Conservation (phyloP, 371 early-diverging fungal species). For the Phascolomyces articulosus region DNA sequence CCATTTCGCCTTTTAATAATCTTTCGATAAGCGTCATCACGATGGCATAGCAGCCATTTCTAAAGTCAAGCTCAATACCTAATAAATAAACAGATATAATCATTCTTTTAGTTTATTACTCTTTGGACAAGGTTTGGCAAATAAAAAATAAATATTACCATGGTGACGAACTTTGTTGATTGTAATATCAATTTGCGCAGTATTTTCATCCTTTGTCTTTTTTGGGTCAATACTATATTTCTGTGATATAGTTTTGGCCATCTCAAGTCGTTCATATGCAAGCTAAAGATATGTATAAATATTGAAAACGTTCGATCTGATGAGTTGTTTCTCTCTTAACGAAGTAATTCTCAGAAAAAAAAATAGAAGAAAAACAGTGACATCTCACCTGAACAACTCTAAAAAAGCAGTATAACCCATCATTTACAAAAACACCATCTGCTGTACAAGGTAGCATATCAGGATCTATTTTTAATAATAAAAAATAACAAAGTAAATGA, state of each 20-base stretch:
- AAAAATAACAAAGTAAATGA: background rate
- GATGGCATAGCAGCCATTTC: conserved; percentile 73
- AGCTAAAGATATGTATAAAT: conserved; percentile 49
- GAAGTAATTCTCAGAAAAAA: too few species aligned
- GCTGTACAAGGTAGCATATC: conserved; percentile 11
- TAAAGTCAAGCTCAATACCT: conserved; percentile 43
- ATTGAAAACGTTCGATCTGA: background rate
- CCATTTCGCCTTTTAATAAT: conserved; percentile 78
- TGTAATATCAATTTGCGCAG: conserved; percentile 78
- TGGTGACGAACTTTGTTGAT: background rate
- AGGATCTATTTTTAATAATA: background rate
- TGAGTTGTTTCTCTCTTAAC: too few species aligned
- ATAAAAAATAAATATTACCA: background rate
- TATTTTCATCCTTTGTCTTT: conserved; percentile 60
- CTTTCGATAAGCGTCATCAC: conserved; percentile 74
- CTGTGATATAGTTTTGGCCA: conserved; percentile 71
- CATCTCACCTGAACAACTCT: conserved; percentile 81
- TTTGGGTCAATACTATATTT: conserved; percentile 61
- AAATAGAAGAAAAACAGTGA: too few species aligned
- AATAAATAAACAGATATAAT: background rate
- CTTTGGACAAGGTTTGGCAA: too few species aligned
- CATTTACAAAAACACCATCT: conserved; percentile 73
- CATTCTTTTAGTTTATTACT: too few species aligned
- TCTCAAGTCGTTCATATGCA: conserved; percentile 78
- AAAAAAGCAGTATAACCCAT: conserved; percentile 83